Conservation (phyloP, 78 protist species). For the Pigoraptor vietnamica region DNA sequence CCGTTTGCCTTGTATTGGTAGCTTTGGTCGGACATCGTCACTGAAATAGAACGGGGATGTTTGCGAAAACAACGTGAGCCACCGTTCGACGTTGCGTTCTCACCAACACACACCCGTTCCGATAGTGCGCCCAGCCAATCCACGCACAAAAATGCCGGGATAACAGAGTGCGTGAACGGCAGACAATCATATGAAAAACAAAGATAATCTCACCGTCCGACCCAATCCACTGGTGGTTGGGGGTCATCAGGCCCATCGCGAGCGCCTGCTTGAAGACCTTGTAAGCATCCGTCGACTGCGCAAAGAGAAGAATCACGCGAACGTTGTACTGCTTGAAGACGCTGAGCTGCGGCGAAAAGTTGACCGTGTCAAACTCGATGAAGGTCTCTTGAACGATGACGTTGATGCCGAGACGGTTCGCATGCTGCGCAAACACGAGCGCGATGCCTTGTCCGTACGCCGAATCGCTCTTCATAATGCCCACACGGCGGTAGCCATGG, state of each 20-base stretch:
- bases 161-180: background rate
- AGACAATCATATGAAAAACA: background rate
- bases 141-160: background rate
- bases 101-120: too few relatives aligned
- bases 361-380: background rate
- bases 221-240: background rate
- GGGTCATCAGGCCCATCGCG: background rate
- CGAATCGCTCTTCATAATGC: background rate
- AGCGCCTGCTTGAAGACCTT: background rate
- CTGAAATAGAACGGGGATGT: too few relatives aligned
- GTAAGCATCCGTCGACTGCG: background rate
- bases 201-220: background rate
- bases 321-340: background rate
- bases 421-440: background rate
- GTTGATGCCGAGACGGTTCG: background rate
- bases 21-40: too few relatives aligned
- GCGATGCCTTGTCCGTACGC: background rate
- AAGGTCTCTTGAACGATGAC: background rate
- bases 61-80: too few relatives aligned
- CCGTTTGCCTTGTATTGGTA: background rate
- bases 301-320: background rate
- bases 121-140: too few relatives aligned
- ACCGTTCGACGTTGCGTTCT: too few relatives aligned
- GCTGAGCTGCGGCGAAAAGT: background rate
- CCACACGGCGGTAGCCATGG: background rate